Conservation (phyloP, 169 alveolate species). For the Pseudocohnilembus persalinus region DNA sequence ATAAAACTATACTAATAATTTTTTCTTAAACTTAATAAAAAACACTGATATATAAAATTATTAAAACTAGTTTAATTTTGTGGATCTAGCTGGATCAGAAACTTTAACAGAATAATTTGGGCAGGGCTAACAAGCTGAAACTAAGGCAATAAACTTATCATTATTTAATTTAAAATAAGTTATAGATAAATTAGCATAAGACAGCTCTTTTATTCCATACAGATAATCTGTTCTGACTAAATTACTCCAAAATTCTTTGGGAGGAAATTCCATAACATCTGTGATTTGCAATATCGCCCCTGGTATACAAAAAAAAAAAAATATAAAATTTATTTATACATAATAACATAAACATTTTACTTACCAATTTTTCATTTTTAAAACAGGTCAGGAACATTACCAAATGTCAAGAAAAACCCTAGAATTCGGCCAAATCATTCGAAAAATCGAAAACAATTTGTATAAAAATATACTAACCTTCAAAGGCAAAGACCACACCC, state of each 20-base stretch:
- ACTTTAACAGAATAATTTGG: constrained; percentile 51
- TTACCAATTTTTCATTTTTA: no score
- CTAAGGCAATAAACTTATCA: constrained; percentile 69
- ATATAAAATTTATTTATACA: constrained; percentile 81
- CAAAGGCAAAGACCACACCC: background rate
- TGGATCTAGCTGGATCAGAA: constrained; percentile 88
- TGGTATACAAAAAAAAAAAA: no score
- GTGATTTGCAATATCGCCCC: constrained; percentile 91
- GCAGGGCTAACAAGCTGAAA: constrained; percentile 58
- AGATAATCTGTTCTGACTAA: constrained; percentile 92
- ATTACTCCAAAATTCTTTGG: constrained; percentile 86
- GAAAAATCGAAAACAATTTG: background rate
- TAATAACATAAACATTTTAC: no score
- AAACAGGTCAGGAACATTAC: constrained; percentile 9
- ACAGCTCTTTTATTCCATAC: constrained; percentile 79
- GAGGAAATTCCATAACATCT: constrained; percentile 91
- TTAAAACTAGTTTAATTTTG: constrained; percentile 61
- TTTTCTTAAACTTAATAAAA: background rate
- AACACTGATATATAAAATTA: no score
- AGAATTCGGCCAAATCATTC: background rate
- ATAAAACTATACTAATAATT: no score
- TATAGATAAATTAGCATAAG: constrained; percentile 71
- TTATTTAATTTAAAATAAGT: constrained; percentile 68
- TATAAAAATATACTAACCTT: background rate
- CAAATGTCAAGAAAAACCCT: constrained; percentile 11